Percentiles rank a stretch among this genome's conserved stretches.
phyloP scores from a whole-genome alignment of 208 protist genomes.

The Wallacemonas sp. region DNA sequence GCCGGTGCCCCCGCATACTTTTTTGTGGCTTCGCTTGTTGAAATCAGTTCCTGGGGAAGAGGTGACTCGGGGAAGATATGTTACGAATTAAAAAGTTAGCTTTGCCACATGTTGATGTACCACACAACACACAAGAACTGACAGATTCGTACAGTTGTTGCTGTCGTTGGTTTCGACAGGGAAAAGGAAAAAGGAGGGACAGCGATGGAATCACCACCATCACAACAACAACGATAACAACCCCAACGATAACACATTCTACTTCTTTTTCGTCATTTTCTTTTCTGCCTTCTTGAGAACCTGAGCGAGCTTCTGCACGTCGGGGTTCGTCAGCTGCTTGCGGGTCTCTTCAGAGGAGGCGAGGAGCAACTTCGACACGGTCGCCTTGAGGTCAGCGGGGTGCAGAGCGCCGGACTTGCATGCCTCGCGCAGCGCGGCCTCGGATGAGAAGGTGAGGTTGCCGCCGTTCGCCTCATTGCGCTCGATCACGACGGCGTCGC shows the following conservation, averaged over 20 bases:
- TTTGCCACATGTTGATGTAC: no score
- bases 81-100: no score
- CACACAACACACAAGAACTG: no score
- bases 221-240: no score
- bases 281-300: conserved; percentile 77
- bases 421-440: conserved; percentile 47
- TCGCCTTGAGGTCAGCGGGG: conserved; percentile 91
- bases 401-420: conserved; percentile 78
- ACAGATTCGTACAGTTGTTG: no score
- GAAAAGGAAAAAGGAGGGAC: no score
- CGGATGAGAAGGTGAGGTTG: conserved; percentile 46
- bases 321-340: conserved; percentile 41
- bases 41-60: no score
- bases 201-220: no score
- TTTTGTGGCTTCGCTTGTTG: no score
- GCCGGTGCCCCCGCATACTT: no score
- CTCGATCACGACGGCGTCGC: conserved; percentile 41
- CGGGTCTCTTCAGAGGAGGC: conserved; percentile 33
- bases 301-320: conserved; percentile 70
- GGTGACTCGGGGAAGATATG: no score
- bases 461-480: conserved; percentile 67
- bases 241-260: conserved; percentile 15
- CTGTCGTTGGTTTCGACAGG: no score
- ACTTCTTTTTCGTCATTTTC: conserved; percentile 76
- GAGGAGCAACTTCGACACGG: conserved; percentile 74